phyloP scores from a whole-genome alignment of 1,139 yeast species.

The Sugiyamaella japonica region DNA sequence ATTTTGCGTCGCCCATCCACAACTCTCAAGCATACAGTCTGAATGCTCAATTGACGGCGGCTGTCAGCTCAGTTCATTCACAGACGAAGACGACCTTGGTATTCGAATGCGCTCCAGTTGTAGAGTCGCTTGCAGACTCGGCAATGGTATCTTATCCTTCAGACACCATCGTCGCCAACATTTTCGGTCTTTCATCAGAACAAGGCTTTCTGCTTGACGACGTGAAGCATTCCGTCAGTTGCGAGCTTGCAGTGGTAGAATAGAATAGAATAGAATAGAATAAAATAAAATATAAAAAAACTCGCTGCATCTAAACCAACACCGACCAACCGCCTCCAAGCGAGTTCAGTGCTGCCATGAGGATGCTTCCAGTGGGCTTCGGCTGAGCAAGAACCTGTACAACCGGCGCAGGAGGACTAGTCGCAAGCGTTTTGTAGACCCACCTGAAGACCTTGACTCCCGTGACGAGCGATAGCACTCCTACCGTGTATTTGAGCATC shows the following conservation, averaged over 20 bases:
- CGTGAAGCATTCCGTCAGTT: constrained; percentile 36
- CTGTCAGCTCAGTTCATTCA: constrained; percentile 12
- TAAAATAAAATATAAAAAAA: constrained; percentile 4
- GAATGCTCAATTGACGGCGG: constrained; percentile 20
- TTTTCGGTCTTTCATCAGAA: constrained; percentile 40
- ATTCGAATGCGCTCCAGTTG: constrained; percentile 31
- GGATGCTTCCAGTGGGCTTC: constrained; percentile 14
- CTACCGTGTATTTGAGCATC: constrained; percentile 25
- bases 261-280: background rate
- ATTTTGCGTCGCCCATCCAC: constrained; percentile 38
- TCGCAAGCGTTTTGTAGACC: constrained; percentile 15
- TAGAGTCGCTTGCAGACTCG: constrained; percentile 24
- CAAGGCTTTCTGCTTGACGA: constrained; percentile 38
- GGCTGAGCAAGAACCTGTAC: constrained; percentile 8
- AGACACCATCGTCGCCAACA: constrained; percentile 24
- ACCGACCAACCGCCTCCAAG: constrained; percentile 31
- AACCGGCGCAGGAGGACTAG: constrained; percentile 7
- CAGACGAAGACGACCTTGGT: constrained; percentile 17
- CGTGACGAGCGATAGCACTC: constrained; percentile 27
- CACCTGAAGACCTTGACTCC: constrained; percentile 26
- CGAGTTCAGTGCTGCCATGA: constrained; percentile 23
- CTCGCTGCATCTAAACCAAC: constrained; percentile 15
- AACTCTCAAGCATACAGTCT: constrained; percentile 22
- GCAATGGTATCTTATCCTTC: constrained; percentile 20
- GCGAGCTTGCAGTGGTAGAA: constrained; percentile 31